A percentile compares a stretch with the other conserved stretches of the same genome.
Evolutionary conservation across 1,139 yeast species (phyloP).

Genomic region (Pichia sp.): DNA sequence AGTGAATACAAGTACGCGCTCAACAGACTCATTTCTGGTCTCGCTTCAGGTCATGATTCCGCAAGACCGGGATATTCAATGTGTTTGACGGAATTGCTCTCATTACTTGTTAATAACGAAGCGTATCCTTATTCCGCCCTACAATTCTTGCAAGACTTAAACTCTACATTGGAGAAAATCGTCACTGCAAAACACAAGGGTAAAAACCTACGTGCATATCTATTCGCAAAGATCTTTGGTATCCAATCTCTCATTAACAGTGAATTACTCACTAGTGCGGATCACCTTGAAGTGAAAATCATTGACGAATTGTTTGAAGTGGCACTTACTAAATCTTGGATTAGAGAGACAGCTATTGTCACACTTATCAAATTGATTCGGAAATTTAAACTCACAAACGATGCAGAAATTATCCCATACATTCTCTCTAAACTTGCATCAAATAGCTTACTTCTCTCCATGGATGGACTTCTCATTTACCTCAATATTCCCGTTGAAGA

Average conservation of each 20-base stretch:
- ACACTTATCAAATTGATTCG: slow-evolving; percentile 48
- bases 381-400: slow-evolving; percentile 7
- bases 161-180: slow-evolving; percentile 33
- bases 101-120: background rate
- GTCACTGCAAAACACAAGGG: slow-evolving; percentile 55
- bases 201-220: slow-evolving; percentile 70
- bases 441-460: slow-evolving; percentile 51
- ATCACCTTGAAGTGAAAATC: slow-evolving; percentile 24
- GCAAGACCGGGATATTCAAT: slow-evolving; percentile 86
- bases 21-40: slow-evolving; percentile 70
- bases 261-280: background rate
- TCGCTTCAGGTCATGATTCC: slow-evolving; percentile 73
- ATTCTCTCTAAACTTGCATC: slow-evolving; percentile 36
- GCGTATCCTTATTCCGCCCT: slow-evolving; percentile 11
- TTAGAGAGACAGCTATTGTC: slow-evolving; percentile 72
- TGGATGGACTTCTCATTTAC: slow-evolving; percentile 78
- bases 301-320: slow-evolving; percentile 44
- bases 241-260: slow-evolving; percentile 68
- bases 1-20: slow-evolving; percentile 80
- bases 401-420: slow-evolving; percentile 13
- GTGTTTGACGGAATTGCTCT: slow-evolving; percentile 59
- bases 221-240: slow-evolving; percentile 85
- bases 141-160: slow-evolving; percentile 38
- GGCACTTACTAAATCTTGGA: slow-evolving; percentile 69
- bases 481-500: slow-evolving; percentile 37